Evolutionary conservation across 2,329 filamentous ascomycete species (phyloP).

Genomic region (Thelonectria discophora): DNA sequence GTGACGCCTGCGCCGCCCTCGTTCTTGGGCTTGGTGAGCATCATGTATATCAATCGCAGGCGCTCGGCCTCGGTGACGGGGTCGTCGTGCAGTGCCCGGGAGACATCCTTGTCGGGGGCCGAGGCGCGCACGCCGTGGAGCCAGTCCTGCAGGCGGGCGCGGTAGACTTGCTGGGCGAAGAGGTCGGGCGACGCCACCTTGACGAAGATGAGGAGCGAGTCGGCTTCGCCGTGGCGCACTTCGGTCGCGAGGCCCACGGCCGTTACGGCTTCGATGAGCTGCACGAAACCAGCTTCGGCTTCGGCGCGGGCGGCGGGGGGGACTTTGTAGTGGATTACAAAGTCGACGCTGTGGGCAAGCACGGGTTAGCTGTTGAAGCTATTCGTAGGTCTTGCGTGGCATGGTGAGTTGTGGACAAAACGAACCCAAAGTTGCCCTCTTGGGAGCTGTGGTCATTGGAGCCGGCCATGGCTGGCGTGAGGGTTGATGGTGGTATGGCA

Average conservation of each 20-base stretch:
- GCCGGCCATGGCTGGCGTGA: constrained; percentile 45
- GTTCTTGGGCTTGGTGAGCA: constrained; percentile 77
- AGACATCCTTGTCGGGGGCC: constrained; percentile 78
- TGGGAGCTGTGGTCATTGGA: constrained; percentile 41
- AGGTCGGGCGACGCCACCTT: constrained; percentile 79
- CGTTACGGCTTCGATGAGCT: constrained; percentile 78
- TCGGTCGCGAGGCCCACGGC: constrained; percentile 86
- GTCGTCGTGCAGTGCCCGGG: constrained; percentile 73
- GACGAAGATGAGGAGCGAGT: constrained; percentile 83
- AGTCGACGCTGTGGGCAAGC: constrained; percentile 74
- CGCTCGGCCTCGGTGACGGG: constrained; percentile 89
- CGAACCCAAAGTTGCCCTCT: constrained; percentile 54
- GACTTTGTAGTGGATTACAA: constrained; percentile 83
- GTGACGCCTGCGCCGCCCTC: constrained; percentile 84
- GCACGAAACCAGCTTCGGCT: constrained; percentile 79
- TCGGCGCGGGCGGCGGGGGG: constrained; percentile 70
- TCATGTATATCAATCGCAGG: constrained; percentile 84
- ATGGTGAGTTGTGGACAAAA: constrained; percentile 38
- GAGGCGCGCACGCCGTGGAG: constrained; percentile 84
- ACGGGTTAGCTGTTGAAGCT: constrained; percentile 19
- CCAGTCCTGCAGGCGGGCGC: constrained; percentile 92
- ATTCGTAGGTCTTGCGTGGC: background rate
- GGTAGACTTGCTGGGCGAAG: constrained; percentile 82
- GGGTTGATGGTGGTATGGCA: background rate
- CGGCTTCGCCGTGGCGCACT: constrained; percentile 80